These are phyloP conservation scores for Lentinula edodes DNA, from an alignment of 768 basidiomycete species.

Conservation along the genomic window DNA sequence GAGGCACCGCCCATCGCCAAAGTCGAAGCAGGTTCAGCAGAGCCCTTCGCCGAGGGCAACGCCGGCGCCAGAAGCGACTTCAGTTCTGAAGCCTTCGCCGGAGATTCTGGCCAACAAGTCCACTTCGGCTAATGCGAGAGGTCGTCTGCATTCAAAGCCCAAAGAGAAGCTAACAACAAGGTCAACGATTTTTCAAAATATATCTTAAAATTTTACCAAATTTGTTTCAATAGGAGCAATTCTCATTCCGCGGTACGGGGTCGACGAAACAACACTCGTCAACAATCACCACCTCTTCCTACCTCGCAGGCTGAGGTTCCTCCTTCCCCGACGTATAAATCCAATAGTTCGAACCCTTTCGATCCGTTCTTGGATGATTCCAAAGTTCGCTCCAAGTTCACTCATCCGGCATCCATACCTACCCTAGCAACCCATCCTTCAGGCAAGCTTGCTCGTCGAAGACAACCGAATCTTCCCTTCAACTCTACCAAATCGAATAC, in stretches of 20 bases:
- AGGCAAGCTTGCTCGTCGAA: conserved; percentile 56
- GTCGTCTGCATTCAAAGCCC: conserved; percentile 27
- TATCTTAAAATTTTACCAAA: conserved; percentile 9
- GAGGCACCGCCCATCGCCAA: conserved; percentile 30
- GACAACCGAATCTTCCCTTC: conserved; percentile 31
- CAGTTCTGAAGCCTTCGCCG: conserved; percentile 27
- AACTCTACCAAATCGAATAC: conserved; percentile 26
- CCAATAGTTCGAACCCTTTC: conserved; percentile 43
- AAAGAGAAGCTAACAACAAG: conserved; percentile 40
- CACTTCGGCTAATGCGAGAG: conserved; percentile 25
- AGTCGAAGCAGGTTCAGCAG: conserved; percentile 22
- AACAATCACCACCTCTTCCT: conserved; percentile 54
- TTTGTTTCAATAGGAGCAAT: conserved; percentile 30
- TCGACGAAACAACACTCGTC: conserved; percentile 51
- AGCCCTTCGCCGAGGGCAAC: conserved; percentile 25
- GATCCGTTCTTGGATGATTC: conserved; percentile 36
- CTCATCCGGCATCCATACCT: conserved; percentile 25
- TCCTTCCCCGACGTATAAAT: conserved; percentile 29
- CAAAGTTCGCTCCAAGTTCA: conserved; percentile 13
- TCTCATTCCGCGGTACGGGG: conserved; percentile 37
- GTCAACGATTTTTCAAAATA: conserved; percentile 19
- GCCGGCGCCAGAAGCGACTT: conserved; percentile 16
- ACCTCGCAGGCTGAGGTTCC: conserved; percentile 67
- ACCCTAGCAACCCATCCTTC: conserved; percentile 41
- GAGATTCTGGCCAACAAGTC: conserved; percentile 22